Percentiles rank a stretch among this genome's conserved stretches.
phyloP scores from a whole-genome alignment of 1,284 basidiomycete species.

The Flammula alnicola region DNA sequence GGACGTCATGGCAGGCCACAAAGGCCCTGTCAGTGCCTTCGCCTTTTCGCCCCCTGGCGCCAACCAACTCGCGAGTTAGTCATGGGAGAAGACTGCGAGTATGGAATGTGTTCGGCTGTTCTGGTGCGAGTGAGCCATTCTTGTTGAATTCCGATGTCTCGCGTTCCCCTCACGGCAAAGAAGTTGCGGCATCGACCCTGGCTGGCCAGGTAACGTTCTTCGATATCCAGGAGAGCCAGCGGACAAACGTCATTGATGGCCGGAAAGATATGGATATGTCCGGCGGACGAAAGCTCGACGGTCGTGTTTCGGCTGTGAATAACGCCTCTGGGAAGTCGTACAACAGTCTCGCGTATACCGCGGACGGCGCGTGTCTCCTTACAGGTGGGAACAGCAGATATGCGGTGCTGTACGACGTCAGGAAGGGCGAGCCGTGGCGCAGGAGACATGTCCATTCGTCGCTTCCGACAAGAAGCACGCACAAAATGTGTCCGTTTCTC shows the following conservation, averaged over 20 bases:
- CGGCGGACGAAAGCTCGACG: conserved; percentile 90
- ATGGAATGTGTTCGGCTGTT: conserved; percentile 96
- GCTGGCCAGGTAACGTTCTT: conserved; percentile 96
- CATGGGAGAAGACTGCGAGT: conserved; percentile 96
- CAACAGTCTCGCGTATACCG: conserved; percentile 92
- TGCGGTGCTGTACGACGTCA: conserved; percentile 92
- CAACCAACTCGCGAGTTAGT: conserved; percentile 91
- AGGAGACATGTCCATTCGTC: conserved; percentile 87
- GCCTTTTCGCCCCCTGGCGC: conserved; percentile 88
- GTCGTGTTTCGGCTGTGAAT: conserved; percentile 89
- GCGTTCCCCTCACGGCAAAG: conserved; percentile 94
- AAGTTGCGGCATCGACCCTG: conserved; percentile 88
- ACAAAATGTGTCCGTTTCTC: conserved; percentile 95
- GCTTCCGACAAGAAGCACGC: conserved; percentile 85
- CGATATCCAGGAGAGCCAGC: conserved; percentile 81
- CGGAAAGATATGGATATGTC: conserved; percentile 93
- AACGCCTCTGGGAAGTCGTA: conserved; percentile 89
- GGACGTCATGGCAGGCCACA: conserved; percentile 92
- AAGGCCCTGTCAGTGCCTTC: conserved; percentile 88
- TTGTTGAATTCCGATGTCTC: conserved; percentile 85
- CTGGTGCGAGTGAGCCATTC: conserved; percentile 87
- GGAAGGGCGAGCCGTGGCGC: conserved; percentile 82
- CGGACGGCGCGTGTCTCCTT: conserved; percentile 90
- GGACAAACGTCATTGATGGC: conserved; percentile 91
- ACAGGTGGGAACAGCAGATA: conserved; percentile 98